Evolutionary conservation across 1,139 yeast species (phyloP), one percentile per base, ranked within the genome.

Genomic region (Saccharomyces hybrid): DNA sequence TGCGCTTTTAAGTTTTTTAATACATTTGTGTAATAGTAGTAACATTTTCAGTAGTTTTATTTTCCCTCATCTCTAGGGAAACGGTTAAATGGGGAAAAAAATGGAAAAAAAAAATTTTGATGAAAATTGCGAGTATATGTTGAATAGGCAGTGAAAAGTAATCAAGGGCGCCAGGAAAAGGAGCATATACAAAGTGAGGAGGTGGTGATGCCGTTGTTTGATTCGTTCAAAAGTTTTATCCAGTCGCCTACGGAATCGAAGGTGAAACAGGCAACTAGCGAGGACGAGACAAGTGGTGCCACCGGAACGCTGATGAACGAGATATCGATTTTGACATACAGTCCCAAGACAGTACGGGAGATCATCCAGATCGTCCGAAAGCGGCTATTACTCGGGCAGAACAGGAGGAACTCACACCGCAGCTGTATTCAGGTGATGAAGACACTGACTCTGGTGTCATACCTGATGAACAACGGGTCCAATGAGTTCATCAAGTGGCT

Each of bases 231-330:
- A 50, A 63, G 60, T 52, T 56, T 65, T 41, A 68, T 64, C 20
- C 63, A 60, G 50, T 61, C 66, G 2, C 51, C 67, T 6, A 66
- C 71, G 5, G 69, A 65, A 52, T 46, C 60, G 11, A 68, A 67
- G 55, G 67, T 65, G 7, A 63, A 55, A 52, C 61, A 61, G 27
- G 69, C 68, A 4, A 68, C 71, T 5, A 67, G 66, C 58, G 70
- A 67, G 27, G 59, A 62, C 53, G 70, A 66, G 50, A 55, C 49
- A 14, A 53, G 57, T 20, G 69, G 70, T 28, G 67, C 68, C 6
- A 66, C 67, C 2, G 69, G 68, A 9, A 60, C 71, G 3, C 54
- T 67, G 42, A 68, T 68, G 70, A 67, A 63, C 55, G 71, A 68
- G 54, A 63, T 68, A 7, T 64, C 69, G 13, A 65, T 67, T 2